Evolutionary conservation across 2,329 filamentous ascomycete genomes (phyloP).

Genomic region (Alternaria sp.): DNA sequence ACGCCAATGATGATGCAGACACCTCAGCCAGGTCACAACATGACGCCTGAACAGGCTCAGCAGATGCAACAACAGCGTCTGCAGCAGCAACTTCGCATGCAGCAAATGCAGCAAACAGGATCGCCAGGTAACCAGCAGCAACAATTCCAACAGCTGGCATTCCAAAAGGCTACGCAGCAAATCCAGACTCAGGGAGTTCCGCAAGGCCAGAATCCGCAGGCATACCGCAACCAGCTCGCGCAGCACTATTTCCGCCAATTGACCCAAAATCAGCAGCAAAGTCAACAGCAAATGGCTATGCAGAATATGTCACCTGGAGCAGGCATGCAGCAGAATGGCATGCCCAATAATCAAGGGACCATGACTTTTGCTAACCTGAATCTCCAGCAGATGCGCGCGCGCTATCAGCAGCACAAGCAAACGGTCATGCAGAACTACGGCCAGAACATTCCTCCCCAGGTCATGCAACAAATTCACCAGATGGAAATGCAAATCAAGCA

Average conservation of each 20-base stretch:
- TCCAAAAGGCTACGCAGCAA: conserved; percentile 42
- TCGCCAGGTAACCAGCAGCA: conserved; percentile 33
- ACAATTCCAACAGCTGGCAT: conserved; percentile 38
- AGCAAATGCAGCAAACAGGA: conserved; percentile 36
- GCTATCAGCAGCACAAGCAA: conserved; percentile 33
- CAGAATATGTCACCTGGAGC: conserved; percentile 34
- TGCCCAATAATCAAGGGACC: conserved; percentile 24
- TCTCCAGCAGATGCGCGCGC: conserved; percentile 32
- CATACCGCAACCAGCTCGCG: conserved; percentile 37
- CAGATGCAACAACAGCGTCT: conserved; percentile 35
- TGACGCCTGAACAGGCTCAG: conserved; percentile 46
- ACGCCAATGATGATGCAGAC: conserved; percentile 48
- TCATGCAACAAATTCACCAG: conserved; percentile 35
- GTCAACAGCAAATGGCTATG: conserved; percentile 37
- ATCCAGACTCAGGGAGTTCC: conserved; percentile 43
- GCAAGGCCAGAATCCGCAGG: conserved; percentile 31
- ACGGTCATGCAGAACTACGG: conserved; percentile 33
- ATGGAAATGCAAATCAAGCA: conserved; percentile 36
- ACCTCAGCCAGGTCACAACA: conserved; percentile 38
- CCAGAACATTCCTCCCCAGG: conserved; percentile 33
- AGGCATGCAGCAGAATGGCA: conserved; percentile 25
- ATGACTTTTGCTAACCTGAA: conserved; percentile 37
- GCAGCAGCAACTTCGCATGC: conserved; percentile 36
- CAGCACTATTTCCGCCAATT: conserved; percentile 31
- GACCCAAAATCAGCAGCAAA: conserved; percentile 34